Base-by-base conservation (phyloP, 1,284 basidiomycete genomes). In the Cutaneotrichosporon sp. region DNA sequence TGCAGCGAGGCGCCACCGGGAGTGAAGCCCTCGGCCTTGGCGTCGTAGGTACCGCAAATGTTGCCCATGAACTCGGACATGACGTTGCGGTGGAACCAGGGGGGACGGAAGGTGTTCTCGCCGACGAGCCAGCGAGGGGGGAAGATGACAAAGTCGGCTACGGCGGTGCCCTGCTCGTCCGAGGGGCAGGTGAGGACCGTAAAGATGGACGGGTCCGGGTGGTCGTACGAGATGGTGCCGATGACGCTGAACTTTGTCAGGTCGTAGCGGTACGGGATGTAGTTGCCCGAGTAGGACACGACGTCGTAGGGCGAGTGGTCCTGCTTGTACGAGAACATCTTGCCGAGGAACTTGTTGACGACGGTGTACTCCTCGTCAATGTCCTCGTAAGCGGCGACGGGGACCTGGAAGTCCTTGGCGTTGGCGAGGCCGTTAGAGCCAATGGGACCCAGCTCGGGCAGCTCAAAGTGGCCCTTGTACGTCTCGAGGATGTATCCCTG, bases 241-340 rank as follows among this genome's bases (percentile, higher is more conserved):
- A 85, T 80, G 58, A 79, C 79, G 63, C 81, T 76, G 72, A 86
- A 86, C 65, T 83, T 84, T 65, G 79, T 79, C 65, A 85, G 69
- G 23, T 80, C 81, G 64, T 87, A 86, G 68, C 85, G 85, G 76
- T 83, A 85, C 1, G 84, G 84, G 2, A 84, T 78, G 62, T 86
- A 86, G 73, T 84, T 85, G 51, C 83, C 83, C 51, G 81, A 79
- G 81, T 81, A 85, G 0, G 83, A 83, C 38, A 86, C 84, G 26
- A 86, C 84, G 63, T 87, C 84, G 43, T 46, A 58, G 5, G 56
- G 56, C 22, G 47, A 46, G 49, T 54, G 52, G 33, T 39, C 30
- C 48, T 81, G 73, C 80, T 81, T 35, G 79, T 67, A 59, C 80
- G 78, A 80, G 56, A 20, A 37, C 23, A 49, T 13, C 20, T 40